These are phyloP conservation scores for Trichoderma sp. DNA, from an alignment of 2,329 filamentous ascomycete species.

Conservation along the genomic window DNA sequence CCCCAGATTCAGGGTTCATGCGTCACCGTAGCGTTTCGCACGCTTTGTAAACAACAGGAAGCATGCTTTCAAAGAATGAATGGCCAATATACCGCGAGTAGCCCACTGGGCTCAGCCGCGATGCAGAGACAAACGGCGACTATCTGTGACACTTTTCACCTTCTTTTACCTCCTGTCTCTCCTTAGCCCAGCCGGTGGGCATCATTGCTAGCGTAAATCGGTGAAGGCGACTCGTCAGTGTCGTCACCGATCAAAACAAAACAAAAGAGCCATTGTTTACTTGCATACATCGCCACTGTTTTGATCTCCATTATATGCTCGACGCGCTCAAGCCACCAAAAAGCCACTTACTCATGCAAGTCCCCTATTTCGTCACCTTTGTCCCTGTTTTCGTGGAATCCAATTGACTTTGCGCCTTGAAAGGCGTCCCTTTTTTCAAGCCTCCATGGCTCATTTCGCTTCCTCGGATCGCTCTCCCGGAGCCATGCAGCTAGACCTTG, in stretches of 20 bases:
- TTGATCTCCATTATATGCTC: neutral
- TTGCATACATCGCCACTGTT: slow-evolving; percentile 10
- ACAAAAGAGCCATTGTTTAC: slow-evolving; percentile 31
- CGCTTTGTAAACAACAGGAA: neutral
- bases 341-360: neutral
- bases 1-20: slow-evolving; percentile 8
- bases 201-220: neutral
- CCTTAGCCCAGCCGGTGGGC: neutral
- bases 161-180: slow-evolving; percentile 6
- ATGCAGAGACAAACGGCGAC: slow-evolving; percentile 5
- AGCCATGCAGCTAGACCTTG: slow-evolving; percentile 28
- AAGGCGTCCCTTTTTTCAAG: slow-evolving; percentile 26
- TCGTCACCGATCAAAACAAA: slow-evolving; percentile 35
- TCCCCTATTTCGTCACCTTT: slow-evolving; percentile 1
- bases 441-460: slow-evolving; percentile 34
- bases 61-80: slow-evolving; percentile 3
- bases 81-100: neutral
- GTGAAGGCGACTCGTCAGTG: slow-evolving; percentile 17
- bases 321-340: neutral
- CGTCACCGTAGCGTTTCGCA: neutral
- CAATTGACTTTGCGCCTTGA: neutral
- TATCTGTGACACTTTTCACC: neutral
- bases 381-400: neutral
- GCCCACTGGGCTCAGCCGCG: neutral
- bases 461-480: slow-evolving; percentile 34